Conservation (phyloP, 768 basidiomycete species). For the Crassisporium funariophilum region DNA sequence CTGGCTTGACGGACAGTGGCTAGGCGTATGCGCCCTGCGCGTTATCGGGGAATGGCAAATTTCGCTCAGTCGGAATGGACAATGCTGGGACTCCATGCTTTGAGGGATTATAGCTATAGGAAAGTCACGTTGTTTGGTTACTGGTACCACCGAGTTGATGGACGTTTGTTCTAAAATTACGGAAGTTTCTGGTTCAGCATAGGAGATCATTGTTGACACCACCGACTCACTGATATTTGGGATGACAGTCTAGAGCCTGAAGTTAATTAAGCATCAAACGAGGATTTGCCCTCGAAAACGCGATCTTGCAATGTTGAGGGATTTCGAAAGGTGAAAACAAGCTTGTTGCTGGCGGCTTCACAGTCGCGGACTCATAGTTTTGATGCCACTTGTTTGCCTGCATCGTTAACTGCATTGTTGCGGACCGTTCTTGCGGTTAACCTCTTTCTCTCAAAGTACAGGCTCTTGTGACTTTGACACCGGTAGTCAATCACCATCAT, state of each 20-base stretch:
- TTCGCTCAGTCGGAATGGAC: slow-evolving; percentile 24
- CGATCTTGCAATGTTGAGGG: too few species aligned
- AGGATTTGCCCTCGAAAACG: too few species aligned
- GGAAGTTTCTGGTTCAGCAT: not conserved
- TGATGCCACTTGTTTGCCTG: too few species aligned
- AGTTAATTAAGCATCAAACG: too few species aligned
- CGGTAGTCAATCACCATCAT: too few species aligned
- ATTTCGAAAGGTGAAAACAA: too few species aligned
- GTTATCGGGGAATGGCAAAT: slow-evolving; percentile 36
- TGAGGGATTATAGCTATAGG: slow-evolving; percentile 42
- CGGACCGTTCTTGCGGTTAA: too few species aligned
- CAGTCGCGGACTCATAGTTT: too few species aligned
- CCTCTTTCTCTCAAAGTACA: too few species aligned
- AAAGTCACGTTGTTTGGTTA: not conserved
- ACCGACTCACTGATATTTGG: slow-evolving; percentile 4
- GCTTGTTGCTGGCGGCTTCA: too few species aligned
- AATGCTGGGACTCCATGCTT: not conserved
- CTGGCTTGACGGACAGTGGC: not conserved
- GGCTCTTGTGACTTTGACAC: too few species aligned
- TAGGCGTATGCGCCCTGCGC: not conserved
- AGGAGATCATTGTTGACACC: not conserved
- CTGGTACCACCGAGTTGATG: not conserved
- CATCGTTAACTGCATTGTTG: too few species aligned
- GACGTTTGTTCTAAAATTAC: not conserved
- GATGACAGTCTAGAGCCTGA: slow-evolving; percentile 4